Evolutionary conservation across 306 rosid species (phyloP).

Genomic region (Pachyrhizus erosus): DNA sequence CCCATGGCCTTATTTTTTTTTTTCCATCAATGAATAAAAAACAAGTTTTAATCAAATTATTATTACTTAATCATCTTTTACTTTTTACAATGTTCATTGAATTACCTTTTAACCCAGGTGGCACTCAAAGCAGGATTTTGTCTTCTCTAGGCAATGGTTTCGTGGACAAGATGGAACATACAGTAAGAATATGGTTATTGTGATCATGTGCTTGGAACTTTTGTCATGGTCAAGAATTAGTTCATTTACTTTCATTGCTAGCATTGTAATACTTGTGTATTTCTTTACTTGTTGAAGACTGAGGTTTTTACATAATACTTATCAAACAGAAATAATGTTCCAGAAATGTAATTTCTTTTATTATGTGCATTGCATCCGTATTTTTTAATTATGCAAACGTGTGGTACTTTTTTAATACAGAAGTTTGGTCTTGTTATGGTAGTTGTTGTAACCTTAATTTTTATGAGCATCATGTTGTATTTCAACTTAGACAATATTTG

Average conservation of each 20-base stretch:
- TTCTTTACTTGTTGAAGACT: slow-evolving; percentile 23
- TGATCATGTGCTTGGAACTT: slow-evolving; percentile 24
- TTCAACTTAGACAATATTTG: slow-evolving; percentile 19
- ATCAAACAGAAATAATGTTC: neutral
- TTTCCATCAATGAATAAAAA: slow-evolving; percentile 5
- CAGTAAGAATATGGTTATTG: slow-evolving; percentile 66
- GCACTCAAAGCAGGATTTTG: slow-evolving; percentile 89
- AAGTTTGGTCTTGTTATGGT: slow-evolving; percentile 24
- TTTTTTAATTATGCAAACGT: slow-evolving; percentile 1
- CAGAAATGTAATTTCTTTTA: slow-evolving; percentile 25
- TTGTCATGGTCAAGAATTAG: slow-evolving; percentile 7
- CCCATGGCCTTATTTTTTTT: slow-evolving; percentile 12
- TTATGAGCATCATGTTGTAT: slow-evolving; percentile 34
- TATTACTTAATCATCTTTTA: slow-evolving; percentile 20
- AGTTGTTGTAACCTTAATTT: slow-evolving; percentile 27
- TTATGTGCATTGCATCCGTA: slow-evolving; percentile 14
- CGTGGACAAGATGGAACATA: slow-evolving; percentile 95
- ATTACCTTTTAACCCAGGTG: slow-evolving; percentile 63
- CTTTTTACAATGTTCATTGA: slow-evolving; percentile 26
- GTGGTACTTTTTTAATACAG: neutral
- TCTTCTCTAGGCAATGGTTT: slow-evolving; percentile 97
- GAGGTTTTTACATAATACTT: slow-evolving; percentile 29
- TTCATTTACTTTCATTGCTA: slow-evolving; percentile 32
- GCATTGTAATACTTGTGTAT: slow-evolving; percentile 22
- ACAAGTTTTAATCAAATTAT: neutral